Evolutionary conservation across 2,329 filamentous ascomycete species (phyloP), one percentile per base, ranked within the genome.

Genomic region (Ilyonectria sp.): DNA sequence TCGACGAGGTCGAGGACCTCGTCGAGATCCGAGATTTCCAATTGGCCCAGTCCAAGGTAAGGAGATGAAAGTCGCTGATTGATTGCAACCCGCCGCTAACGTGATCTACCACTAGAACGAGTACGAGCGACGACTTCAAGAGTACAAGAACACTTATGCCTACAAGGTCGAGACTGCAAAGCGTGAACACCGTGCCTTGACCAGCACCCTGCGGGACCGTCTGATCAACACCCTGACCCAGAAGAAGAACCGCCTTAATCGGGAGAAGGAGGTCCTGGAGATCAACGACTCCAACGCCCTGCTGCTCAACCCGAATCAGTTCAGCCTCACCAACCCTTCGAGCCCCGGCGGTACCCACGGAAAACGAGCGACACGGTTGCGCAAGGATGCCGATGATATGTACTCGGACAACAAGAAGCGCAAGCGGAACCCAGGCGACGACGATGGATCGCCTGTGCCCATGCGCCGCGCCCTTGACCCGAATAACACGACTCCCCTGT

Each of bases 11-110:
- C 60, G 97, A 98, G 78, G 92, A 97, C 79, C 88, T 94, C 8
- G 91, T 97, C 72, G 95, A 98, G 81, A 89, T 94, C 76, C 90
- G 94, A 74, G 96, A 99, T 83, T 91, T 93, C 70, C 91, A 95
- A 74, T 83, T 98, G 77, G 91, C 93, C 7, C 89, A 92, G 77
- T 89, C 97, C 72, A 92, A 93, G 87, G 96, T 97, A 86, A 77
- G 89, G 80, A 66, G 33, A 21, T n/a, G 40, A 23, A 21, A 46
- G 11, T 19, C 26, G 47, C 46, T 53, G 50, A 37, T 49, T 37
- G 52, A 29, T 17, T 19, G 60, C 37, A 43, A 56, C 50, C 58
- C 60, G 54, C 53, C 59, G 55, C 72, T 77, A 71, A 71, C 65
- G 10, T 43, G 31, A 33, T 40, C 53, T 52, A 37, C 57, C 50